Conservation (phyloP, 129 eudicot genomes). For the Tanacetum coccineum region DNA sequence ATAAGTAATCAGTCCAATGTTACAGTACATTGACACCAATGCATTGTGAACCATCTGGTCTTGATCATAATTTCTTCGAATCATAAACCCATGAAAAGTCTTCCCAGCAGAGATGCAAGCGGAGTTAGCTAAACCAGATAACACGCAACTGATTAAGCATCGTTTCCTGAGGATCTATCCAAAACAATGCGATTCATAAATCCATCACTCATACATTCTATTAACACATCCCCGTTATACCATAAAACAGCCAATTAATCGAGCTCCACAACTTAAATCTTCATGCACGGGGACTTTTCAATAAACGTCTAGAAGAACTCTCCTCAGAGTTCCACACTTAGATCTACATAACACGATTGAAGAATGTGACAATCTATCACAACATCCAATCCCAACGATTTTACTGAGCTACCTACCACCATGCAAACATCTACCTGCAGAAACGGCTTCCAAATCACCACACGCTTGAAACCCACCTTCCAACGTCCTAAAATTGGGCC, state of each 20-base stretch:
- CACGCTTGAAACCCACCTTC: constrained; percentile 91
- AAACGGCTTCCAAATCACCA: constrained; percentile 50
- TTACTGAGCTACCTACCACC: constrained; percentile 52
- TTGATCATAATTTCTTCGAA: constrained; percentile 44
- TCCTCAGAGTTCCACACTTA: constrained; percentile 61
- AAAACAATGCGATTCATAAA: constrained; percentile 48
- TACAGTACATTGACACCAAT: constrained; percentile 71
- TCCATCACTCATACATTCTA: constrained; percentile 38
- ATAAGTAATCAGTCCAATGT: constrained; percentile 42
- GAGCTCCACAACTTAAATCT: constrained; percentile 80
- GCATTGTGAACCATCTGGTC: constrained; percentile 45
- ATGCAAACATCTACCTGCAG: constrained; percentile 78
- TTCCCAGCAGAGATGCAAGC: constrained; percentile 47
- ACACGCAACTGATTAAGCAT: constrained; percentile 63
- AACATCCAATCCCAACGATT: constrained; percentile 56
- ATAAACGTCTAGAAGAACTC: constrained; percentile 44
- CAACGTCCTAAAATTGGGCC: constrained; percentile 66
- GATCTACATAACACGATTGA: constrained; percentile 74
- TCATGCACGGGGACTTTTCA: constrained; percentile 45
- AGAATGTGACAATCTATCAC: constrained; percentile 41
- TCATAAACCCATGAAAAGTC: constrained; percentile 63
- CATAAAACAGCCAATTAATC: constrained; percentile 55
- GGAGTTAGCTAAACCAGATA: constrained; percentile 50
- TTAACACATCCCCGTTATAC: constrained; percentile 36
- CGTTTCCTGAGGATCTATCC: constrained; percentile 63